A percentile compares a stretch with the other conserved stretches of the same genome.
These are phyloP conservation scores for Eucalyptus regnans DNA, from an alignment of 345 rosid genomes.

Conservation along the genomic window DNA sequence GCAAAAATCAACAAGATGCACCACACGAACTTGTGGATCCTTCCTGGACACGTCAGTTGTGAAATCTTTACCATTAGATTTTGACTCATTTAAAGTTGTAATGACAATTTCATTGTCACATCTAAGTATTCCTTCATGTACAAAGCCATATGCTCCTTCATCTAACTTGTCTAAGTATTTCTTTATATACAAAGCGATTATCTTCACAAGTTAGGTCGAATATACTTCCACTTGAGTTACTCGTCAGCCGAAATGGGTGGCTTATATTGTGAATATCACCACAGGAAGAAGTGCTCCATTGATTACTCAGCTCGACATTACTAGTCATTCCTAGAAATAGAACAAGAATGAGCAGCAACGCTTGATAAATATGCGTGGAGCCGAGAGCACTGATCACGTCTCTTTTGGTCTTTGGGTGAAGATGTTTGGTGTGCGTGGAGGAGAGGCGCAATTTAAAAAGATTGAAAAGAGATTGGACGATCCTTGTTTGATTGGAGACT, in stretches of 20 bases:
- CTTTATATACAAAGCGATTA: background rate
- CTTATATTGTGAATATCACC: background rate
- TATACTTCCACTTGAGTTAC: accelerated
- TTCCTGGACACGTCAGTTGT: accelerated
- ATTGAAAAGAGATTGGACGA: background rate
- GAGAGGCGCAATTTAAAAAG: background rate
- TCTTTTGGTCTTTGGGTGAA: background rate
- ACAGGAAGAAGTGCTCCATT: accelerated
- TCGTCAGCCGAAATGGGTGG: accelerated
- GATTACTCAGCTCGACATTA: background rate
- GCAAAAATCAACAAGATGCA: background rate
- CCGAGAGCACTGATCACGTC: background rate
- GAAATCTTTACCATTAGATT: background rate
- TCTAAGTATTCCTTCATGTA: no score
- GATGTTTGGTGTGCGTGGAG: background rate
- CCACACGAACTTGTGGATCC: no score
- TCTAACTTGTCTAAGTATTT: no score
- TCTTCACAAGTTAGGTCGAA: accelerated
- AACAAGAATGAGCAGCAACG: background rate
- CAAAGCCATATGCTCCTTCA: no score
- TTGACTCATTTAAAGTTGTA: background rate
- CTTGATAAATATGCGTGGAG: accelerated
- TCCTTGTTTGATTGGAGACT: background rate
- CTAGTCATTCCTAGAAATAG: background rate
- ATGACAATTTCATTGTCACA: no score